phyloP scores from a whole-genome alignment of 345 rosid genomes.

The Corchorus olitorius region DNA sequence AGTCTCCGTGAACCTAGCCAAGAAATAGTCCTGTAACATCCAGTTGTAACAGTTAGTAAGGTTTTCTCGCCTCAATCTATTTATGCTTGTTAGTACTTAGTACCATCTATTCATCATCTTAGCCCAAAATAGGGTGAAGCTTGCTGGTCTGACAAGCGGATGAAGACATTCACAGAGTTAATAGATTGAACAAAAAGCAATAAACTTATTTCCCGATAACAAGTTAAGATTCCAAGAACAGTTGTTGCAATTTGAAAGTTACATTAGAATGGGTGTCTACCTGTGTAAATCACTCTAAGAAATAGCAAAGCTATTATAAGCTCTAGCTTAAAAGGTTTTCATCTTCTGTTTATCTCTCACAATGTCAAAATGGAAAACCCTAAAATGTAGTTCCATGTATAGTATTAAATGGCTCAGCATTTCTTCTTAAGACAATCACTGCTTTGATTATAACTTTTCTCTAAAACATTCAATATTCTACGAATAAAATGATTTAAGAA shows the following conservation, averaged over 20 bases:
- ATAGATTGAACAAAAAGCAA: not conserved
- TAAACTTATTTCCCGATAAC: not conserved
- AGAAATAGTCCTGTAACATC: constrained; percentile 60
- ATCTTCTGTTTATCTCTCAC: not conserved
- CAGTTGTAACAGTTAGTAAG: not conserved
- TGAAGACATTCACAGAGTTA: not conserved
- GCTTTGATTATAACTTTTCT: not conserved
- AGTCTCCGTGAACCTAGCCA: constrained; percentile 59
- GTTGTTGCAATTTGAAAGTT: not conserved
- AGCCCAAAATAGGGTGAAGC: not conserved
- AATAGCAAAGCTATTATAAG: not conserved
- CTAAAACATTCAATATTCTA: not conserved
- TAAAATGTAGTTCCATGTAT: not conserved
- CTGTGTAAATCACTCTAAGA: not conserved
- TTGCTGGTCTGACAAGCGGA: not conserved
- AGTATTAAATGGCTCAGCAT: not conserved
- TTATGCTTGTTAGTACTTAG: not conserved
- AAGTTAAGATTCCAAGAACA: not conserved
- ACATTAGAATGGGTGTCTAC: not conserved
- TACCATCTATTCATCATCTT: not conserved
- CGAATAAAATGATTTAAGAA: not conserved
- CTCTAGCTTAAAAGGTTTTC: not conserved
- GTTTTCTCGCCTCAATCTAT: not conserved
- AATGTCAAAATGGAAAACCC: constrained; percentile 11
- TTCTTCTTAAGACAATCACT: not conserved